These are phyloP conservation scores for Phascolomyces articulosus DNA, from an alignment of 371 early-diverging fungal species.

Conservation along the genomic window DNA sequence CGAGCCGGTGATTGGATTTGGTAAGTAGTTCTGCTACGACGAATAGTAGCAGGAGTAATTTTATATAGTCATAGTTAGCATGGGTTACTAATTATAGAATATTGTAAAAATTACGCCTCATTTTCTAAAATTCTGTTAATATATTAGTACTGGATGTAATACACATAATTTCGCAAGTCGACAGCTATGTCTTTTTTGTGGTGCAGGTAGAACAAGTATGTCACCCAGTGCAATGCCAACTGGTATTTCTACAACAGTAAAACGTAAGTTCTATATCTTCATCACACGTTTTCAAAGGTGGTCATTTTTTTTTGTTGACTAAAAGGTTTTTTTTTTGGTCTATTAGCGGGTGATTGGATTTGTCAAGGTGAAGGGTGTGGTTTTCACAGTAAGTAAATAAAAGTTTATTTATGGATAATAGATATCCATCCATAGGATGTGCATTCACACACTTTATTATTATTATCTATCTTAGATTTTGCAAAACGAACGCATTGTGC, in stretches of 20 bases:
- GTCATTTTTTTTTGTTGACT: neutral
- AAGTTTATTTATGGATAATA: neutral
- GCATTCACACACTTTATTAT: too few species aligned
- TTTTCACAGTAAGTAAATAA: constrained; percentile 17
- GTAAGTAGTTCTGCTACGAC: constrained; percentile 19
- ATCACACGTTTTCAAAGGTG: too few species aligned
- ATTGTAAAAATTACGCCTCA: neutral
- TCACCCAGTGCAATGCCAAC: neutral
- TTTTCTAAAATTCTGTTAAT: neutral
- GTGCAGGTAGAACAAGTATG: constrained; percentile 19
- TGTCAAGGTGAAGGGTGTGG: constrained; percentile 19
- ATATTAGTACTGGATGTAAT: constrained; percentile 50
- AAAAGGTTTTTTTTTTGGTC: neutral
- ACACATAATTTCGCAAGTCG: constrained; percentile 69
- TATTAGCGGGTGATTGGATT: constrained; percentile 19
- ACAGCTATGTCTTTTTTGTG: constrained; percentile 63
- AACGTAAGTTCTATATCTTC: constrained; percentile 23
- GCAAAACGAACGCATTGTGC: constrained; percentile 20
- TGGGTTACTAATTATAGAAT: too few species aligned
- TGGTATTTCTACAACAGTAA: constrained; percentile 4
- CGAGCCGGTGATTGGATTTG: constrained; percentile 70
- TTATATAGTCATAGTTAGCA: too few species aligned
- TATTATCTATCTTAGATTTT: constrained; percentile 6
- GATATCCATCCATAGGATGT: neutral
- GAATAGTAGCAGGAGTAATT: too few species aligned